phyloP scores from a whole-genome alignment of 1,284 basidiomycete species.

The Moesziomyces sp. region DNA sequence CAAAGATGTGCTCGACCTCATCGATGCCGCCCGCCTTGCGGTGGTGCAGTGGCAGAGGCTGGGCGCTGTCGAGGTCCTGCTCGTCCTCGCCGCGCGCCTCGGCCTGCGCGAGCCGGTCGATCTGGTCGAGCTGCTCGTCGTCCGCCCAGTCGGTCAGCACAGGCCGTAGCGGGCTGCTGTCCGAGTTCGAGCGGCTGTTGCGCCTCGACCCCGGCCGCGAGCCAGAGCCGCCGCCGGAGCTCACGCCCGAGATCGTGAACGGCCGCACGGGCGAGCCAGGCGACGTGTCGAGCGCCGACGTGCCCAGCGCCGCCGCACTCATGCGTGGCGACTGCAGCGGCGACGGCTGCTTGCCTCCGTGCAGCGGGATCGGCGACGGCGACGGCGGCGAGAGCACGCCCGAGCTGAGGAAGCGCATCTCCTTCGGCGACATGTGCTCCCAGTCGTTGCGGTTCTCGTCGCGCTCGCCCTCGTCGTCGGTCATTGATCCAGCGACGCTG shows the following conservation, averaged over 20 bases:
- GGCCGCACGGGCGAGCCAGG: slow-evolving; percentile 32
- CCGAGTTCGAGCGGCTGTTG: slow-evolving; percentile 44
- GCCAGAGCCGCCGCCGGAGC: not conserved
- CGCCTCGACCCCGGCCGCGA: slow-evolving; percentile 31
- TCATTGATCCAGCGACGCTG: not conserved
- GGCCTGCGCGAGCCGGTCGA: slow-evolving; percentile 34
- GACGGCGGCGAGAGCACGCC: slow-evolving; percentile 37
- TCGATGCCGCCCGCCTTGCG: slow-evolving; percentile 63
- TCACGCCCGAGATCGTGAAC: slow-evolving; percentile 26
- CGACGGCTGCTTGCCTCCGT: slow-evolving; percentile 31
- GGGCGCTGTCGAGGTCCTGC: slow-evolving; percentile 35
- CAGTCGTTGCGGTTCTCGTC: slow-evolving; percentile 60
- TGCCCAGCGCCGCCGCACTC: slow-evolving; percentile 8
- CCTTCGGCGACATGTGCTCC: slow-evolving; percentile 64
- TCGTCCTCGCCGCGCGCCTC: slow-evolving; percentile 42
- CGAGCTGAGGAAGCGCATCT: slow-evolving; percentile 59
- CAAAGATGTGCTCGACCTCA: slow-evolving; percentile 62
- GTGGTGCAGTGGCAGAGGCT: slow-evolving; percentile 37
- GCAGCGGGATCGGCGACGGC: slow-evolving; percentile 35
- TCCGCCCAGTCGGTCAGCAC: slow-evolving; percentile 59
- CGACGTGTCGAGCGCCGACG: slow-evolving; percentile 26
- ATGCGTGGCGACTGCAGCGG: slow-evolving; percentile 23
- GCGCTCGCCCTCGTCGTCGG: slow-evolving; percentile 17
- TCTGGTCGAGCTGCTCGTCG: slow-evolving; percentile 45
- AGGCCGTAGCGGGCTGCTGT: slow-evolving; percentile 50